Base-by-base conservation (phyloP, 2,329 filamentous ascomycete species). In the Ophiostoma tasmaniense region DNA sequence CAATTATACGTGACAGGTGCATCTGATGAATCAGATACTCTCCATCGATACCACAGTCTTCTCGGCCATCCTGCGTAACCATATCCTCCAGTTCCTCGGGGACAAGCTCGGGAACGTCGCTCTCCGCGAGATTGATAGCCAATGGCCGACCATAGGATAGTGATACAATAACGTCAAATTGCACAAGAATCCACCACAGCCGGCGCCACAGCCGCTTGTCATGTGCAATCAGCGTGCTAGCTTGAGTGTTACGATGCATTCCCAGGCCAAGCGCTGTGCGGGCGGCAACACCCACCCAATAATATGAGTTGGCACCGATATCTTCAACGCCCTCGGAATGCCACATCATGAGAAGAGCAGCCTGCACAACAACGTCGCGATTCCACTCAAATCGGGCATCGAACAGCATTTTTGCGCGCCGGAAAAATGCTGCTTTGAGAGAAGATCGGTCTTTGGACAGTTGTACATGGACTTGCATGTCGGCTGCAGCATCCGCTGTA, bases 301-400 rank as follows among this genome's bases (percentile, higher is more conserved):
- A 76, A 76, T 78, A 84, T 20, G 81, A 80, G 72, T 86, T 85
- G 52, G 82, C 81, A 4, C 82, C 77, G 7, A 85, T 81, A 73
- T 85, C 83, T 71, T 86, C 84, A 30, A 83, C 82, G 17, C 82
- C 80, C 66, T 86, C 82, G 1, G 82, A 81, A 71, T 85, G 81
- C 84, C 84, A 86, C 1, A 83, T 85, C 67, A 86, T 73, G 1
- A 86, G 78, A 28, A 86, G 75, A 1, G 83, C 82, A 3, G 81
- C 81, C 74, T 86, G 84, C n/a, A 86, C 79, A 66, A 85, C 78
- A 39, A 81, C 79, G 70, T 83, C 81, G 17, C 84, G 79, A 72
- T 86, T 83, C 33, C 82, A 79, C 71, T 86, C 84, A 45, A 83
- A 81, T 6, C 84, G 80, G 35, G 78, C 79, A 73, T 86, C 84